A percentile compares a stretch with the other conserved stretches of the same genome.
Conservation (phyloP, 352 stramenopile genomes). For the Pythium folliculosum region DNA sequence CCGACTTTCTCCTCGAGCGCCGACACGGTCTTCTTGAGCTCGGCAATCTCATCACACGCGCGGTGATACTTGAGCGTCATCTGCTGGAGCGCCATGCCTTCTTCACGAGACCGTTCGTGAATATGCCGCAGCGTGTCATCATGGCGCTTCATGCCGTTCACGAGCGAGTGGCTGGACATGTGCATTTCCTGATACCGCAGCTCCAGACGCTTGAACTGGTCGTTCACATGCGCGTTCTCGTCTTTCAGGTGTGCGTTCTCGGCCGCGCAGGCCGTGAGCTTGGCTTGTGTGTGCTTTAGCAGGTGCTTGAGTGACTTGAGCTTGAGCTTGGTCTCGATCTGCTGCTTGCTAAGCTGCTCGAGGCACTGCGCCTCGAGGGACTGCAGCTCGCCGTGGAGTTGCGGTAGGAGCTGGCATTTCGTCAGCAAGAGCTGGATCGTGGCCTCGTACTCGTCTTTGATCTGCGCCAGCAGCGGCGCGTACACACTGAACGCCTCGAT, state of each 20-base stretch:
- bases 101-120: conserved; percentile 56
- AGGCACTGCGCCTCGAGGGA: conserved; percentile 66
- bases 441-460: conserved; percentile 68
- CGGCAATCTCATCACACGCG: conserved; percentile 68
- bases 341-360: conserved; percentile 49
- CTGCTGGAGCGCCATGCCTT: conserved; percentile 48
- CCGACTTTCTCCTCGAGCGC: conserved; percentile 70
- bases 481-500: conserved; percentile 71
- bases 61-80: conserved; percentile 67
- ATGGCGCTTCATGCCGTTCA: conserved; percentile 71
- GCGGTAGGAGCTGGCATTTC: conserved; percentile 46
- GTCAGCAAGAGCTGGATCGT: conserved; percentile 34
- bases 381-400: conserved; percentile 54
- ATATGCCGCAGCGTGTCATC: conserved; percentile 70
- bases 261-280: conserved; percentile 51
- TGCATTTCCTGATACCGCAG: conserved; percentile 46
- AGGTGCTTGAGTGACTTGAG: conserved; percentile 43
- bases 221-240: conserved; percentile 32
- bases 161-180: conserved; percentile 51
- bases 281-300: conserved; percentile 58
- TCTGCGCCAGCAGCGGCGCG: conserved; percentile 53
- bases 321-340: conserved; percentile 40
- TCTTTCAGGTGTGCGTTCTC: conserved; percentile 40
- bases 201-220: conserved; percentile 33
- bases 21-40: conserved; percentile 70